A percentile compares a stretch with the other conserved stretches of the same genome.
phyloP scores from a whole-genome alignment of 768 basidiomycete species.

The Scleroderma bovista region DNA sequence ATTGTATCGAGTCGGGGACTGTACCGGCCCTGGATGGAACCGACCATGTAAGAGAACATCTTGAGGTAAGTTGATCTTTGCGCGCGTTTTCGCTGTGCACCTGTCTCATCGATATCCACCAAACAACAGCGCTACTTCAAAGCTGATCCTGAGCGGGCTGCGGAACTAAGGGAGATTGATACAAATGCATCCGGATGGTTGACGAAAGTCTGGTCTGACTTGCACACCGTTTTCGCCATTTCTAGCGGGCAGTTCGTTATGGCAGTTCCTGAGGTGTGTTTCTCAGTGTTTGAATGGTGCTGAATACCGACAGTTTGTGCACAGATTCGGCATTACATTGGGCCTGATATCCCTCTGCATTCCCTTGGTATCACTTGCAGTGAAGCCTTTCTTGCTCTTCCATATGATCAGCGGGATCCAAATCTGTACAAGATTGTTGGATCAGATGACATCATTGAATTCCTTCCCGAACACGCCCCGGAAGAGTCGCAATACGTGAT shows the following conservation, averaged over 20 bases:
- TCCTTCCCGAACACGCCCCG: conserved; percentile 10
- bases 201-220: conserved; percentile 14
- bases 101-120: neutral
- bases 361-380: conserved; percentile 19
- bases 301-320: neutral
- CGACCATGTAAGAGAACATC: conserved; percentile 10
- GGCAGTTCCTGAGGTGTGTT: conserved; percentile 16
- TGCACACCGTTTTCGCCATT: conserved; percentile 13
- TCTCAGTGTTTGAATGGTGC: neutral
- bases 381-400: conserved; percentile 18
- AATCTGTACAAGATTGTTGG: conserved; percentile 19
- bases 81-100: neutral
- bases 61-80: conserved; percentile 2
- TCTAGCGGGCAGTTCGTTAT: conserved; percentile 19
- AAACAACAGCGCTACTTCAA: conserved; percentile 11
- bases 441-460: conserved; percentile 21
- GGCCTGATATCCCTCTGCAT: conserved; percentile 14
- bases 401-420: conserved; percentile 17
- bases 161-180: conserved; percentile 10
- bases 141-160: conserved; percentile 12
- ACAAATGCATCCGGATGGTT: conserved; percentile 13
- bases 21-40: conserved; percentile 12
- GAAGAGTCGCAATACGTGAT: conserved; percentile 17
- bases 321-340: conserved; percentile 15
- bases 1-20: conserved; percentile 11